Evolutionary conservation across 1,139 yeast genomes (phyloP), one percentile per base, ranked within the genome.

Genomic region (Pichia sp.): DNA sequence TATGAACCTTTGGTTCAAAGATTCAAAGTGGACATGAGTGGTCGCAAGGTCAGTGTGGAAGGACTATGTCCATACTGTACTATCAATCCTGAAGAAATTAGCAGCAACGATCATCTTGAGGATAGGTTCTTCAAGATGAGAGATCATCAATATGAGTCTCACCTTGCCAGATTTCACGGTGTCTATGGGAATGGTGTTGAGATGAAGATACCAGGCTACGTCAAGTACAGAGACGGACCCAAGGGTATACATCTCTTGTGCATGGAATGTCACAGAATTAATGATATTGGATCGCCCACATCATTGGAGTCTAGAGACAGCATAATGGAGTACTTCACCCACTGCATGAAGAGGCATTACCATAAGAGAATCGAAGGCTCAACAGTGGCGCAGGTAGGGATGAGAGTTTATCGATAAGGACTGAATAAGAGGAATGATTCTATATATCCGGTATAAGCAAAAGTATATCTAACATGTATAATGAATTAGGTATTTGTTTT

Each of bases 51-150:
- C 18, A 26, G 14, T 8, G 10, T 19, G 20, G 31, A 37, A 32
- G 56, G 55, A 4, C 39, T 54, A 12, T 54, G 59, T 32, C 58
- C 58, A 5, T 54, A 51, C 33, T 54, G 59, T 39, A 37, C 39
- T 15, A 34, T 31, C 14, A 37, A 30, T 12, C 9, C 13, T 12
- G 8, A 19, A 2, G 33, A 29, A 11, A 16, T 27, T 15, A 15
- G n/a, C n/a, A n/a, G n/a, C n/a, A n/a, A 22, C 8, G 27, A 24
- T 24, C 27, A 24, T 13, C 17, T 14, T 11, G 8, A 13, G 7
- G 27, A 24, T 14, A 7, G 15, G 2, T 55, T 55, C 33, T 48
- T 46, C 25, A 49, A 48, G n/a, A 31, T 52, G 32, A 49, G 44
- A 34, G 46, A 48, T 5, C 49, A 51, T 5, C 45, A 45, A 16